These are phyloP conservation scores for Delonix regia DNA, from an alignment of 306 rosid genomes.

Conservation along the genomic window DNA sequence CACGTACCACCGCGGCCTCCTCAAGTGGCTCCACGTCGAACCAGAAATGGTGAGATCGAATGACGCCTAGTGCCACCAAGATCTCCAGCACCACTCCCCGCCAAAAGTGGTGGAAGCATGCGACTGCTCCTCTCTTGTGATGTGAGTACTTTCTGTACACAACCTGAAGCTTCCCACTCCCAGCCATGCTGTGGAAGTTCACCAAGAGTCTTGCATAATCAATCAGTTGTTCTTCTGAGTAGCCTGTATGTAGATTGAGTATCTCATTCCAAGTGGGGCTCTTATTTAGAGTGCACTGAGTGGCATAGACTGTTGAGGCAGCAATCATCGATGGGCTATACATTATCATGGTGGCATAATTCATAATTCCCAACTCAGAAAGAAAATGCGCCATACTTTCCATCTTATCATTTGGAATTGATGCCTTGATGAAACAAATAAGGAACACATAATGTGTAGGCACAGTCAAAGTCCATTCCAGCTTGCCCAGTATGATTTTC, in stretches of 20 bases:
- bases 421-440: conserved; percentile 78
- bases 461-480: conserved; percentile 84
- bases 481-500: conserved; percentile 66
- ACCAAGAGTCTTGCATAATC: conserved; percentile 67
- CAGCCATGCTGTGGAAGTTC: conserved; percentile 50
- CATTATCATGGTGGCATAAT: conserved; percentile 59
- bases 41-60: too few relatives aligned
- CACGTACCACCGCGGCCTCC: too few relatives aligned
- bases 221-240: conserved; percentile 59
- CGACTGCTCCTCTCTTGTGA: conserved; percentile 61
- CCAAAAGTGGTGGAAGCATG: conserved; percentile 69
- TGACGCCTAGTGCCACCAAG: too few relatives aligned
- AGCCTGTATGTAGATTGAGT: conserved; percentile 68
- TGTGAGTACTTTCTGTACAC: conserved; percentile 60
- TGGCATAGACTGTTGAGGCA: conserved; percentile 84
- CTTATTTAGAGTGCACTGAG: conserved; percentile 68
- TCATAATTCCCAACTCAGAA: conserved; percentile 77
- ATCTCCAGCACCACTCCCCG: too few relatives aligned
- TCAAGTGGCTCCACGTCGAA: too few relatives aligned
- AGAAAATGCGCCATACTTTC: too few relatives aligned
- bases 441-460: conserved; percentile 86
- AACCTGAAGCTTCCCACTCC: conserved; percentile 55
- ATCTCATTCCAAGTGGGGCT: conserved; percentile 71
- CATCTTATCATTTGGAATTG: conserved; percentile 51
- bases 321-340: conserved; percentile 86